Evolutionary conservation across 352 stramenopile genomes (phyloP), one percentile per base, ranked within the genome.

Genomic region (Phytophthora sojae): DNA sequence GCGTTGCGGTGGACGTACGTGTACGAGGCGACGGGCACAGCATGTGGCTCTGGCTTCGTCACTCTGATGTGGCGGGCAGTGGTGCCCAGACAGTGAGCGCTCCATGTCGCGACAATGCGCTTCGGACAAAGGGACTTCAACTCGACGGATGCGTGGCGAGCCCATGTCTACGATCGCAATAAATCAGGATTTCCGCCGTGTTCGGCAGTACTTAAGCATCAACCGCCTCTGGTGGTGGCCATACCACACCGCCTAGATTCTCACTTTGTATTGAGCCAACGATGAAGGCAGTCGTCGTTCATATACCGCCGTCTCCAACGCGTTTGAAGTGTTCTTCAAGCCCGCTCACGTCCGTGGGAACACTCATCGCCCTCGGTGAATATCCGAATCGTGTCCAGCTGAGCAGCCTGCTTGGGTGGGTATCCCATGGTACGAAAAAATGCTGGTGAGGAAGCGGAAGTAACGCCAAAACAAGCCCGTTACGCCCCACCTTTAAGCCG

Each of bases 41-140:
- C 30, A 11, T 56, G 57, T 44, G 57, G 25, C 14, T 50, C 30
- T 9, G 21, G 42, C 19, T 49, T 57, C 29, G 4, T 57, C 26
- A 47, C 26, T 45, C 26, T 65, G 58, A 65, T 65, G 25, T 26
- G 58, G 56, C 58, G 6, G 17, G 45, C 29, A n/a, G 25, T 15
- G 25, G 21, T 39, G 45, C 25, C 6, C 21, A 42, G 26, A 42
- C 14, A 57, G 51, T 57, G 51, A 37, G 12, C 50, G 35, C 6
- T 21, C 6, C 45, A 17, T 26, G 45, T 52, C 45, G 19, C 45
- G 19, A 52, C 45, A 52, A 52, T 52, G 45, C n/a, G 45, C 45
- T 52, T 23, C 3, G 19, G 45, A 9, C 45, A 4, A 29, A 26
- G 19, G 2, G 7, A 52, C 45, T 26, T 52, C 45, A 52, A 52